A percentile compares a stretch with the other conserved stretches of the same genome.
Evolutionary conservation across 2,329 filamentous ascomycete genomes (phyloP).

Genomic region (Alternaria burnsii): DNA sequence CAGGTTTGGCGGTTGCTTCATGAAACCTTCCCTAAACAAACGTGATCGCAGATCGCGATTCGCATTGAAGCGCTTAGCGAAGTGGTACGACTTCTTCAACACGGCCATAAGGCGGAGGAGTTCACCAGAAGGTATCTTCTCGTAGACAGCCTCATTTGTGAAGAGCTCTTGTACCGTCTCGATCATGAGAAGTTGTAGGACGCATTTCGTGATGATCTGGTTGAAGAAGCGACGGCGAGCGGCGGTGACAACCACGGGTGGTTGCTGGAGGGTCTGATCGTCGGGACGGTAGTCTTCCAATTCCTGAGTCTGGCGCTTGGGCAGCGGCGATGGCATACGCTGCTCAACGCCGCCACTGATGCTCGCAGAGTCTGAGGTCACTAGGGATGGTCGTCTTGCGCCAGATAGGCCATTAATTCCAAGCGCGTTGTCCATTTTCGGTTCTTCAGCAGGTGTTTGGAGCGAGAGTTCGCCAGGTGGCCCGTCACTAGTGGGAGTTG

Average conservation of each 20-base stretch:
- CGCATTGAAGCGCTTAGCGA: conserved; percentile 96
- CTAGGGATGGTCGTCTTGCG: conserved; percentile 40
- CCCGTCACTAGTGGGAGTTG: conserved; percentile 48
- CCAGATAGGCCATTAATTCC: conserved; percentile 54
- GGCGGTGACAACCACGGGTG: conserved; percentile 90
- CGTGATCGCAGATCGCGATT: conserved; percentile 95
- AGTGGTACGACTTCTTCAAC: conserved; percentile 94
- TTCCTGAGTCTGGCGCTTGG: conserved; percentile 51
- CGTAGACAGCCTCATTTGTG: conserved; percentile 94
- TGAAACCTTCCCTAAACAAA: conserved; percentile 97
- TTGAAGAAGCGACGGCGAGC: conserved; percentile 97
- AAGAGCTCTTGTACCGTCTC: conserved; percentile 99
- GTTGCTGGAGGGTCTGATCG: conserved; percentile 73
- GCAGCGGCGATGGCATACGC: conserved; percentile 45
- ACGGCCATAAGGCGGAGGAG: conserved; percentile 91
- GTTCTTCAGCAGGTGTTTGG: conserved; percentile 40
- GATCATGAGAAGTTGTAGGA: conserved; percentile 97
- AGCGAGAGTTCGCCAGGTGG: conserved; percentile 47
- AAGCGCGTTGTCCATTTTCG: conserved; percentile 51
- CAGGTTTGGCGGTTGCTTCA: conserved; percentile 98
- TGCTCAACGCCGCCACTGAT: conserved; percentile 26
- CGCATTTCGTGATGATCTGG: conserved; percentile 98
- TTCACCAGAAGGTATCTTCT: conserved; percentile 88
- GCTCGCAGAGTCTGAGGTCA: conserved; percentile 40
- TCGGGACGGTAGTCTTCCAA: conserved; percentile 90